These are phyloP conservation scores for Pisolithus sp. DNA, from an alignment of 768 basidiomycete species.

Conservation along the genomic window DNA sequence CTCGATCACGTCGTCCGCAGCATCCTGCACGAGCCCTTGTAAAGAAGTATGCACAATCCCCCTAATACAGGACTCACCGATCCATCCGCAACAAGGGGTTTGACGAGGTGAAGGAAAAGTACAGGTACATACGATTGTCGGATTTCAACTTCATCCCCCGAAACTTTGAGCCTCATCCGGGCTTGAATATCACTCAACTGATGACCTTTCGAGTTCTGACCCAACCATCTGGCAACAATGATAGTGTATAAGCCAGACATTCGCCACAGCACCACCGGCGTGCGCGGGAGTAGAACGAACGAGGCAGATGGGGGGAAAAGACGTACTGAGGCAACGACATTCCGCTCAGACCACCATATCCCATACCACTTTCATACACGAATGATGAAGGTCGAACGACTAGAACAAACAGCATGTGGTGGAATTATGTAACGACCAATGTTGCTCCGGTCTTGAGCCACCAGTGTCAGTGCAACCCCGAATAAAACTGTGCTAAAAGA, in stretches of 20 bases:
- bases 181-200: conserved; percentile 88
- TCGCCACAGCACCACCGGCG: too few relatives aligned
- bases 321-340: conserved; percentile 83
- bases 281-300: too few relatives aligned
- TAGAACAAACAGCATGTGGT: conserved; percentile 84
- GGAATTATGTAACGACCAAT: conserved; percentile 97
- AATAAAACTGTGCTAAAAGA: background rate
- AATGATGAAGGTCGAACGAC: conserved; percentile 82
- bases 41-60: background rate
- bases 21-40: conserved; percentile 42
- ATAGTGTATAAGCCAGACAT: background rate
- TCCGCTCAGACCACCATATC: conserved; percentile 59
- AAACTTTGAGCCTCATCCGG: conserved; percentile 90
- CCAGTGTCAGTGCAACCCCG: background rate
- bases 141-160: conserved; percentile 85
- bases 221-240: conserved; percentile 70
- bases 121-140: conserved; percentile 88
- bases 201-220: conserved; percentile 89
- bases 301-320: background rate
- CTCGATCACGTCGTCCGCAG: conserved; percentile 75
- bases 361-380: conserved; percentile 66
- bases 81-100: conserved; percentile 70
- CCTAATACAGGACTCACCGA: conserved; percentile 46
- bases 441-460: conserved; percentile 74
- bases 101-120: conserved; percentile 74